A percentile compares a stretch with the other conserved stretches of the same genome.
These are phyloP conservation scores for Hibiscus syriacus DNA, from an alignment of 345 rosid genomes.

Conservation along the genomic window DNA sequence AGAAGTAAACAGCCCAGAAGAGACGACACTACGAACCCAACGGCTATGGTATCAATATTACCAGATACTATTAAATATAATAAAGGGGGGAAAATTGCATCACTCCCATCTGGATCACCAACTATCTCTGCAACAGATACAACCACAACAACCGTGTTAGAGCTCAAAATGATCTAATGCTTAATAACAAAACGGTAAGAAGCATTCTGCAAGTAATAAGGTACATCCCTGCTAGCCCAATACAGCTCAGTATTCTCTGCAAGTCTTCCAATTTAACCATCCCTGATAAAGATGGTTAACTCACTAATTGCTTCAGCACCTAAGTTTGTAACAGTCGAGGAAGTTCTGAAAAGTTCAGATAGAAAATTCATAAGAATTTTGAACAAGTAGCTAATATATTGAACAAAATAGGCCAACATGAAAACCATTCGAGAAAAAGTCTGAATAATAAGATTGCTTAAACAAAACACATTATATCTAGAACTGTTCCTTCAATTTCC, in stretches of 20 bases:
- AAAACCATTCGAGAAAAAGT: background rate
- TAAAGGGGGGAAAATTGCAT: background rate
- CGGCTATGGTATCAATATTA: background rate
- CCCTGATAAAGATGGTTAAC: conserved; percentile 65
- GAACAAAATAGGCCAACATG: background rate
- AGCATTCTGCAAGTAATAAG: conserved; percentile 9
- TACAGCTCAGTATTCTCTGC: conserved; percentile 77
- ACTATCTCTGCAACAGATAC: conserved; percentile 40
- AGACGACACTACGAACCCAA: background rate
- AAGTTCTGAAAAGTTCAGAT: conserved; percentile 44
- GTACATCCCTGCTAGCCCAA: conserved; percentile 50
- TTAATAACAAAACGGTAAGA: background rate
- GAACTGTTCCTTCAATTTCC: background rate
- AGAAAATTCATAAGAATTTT: background rate
- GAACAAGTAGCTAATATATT: background rate
- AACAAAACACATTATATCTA: background rate
- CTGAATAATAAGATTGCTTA: background rate
- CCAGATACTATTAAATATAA: background rate
- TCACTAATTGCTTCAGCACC: conserved; percentile 65
- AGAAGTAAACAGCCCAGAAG: too few relatives aligned
- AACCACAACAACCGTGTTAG: conserved; percentile 19
- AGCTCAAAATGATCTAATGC: conserved; percentile 2
- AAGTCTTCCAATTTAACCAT: conserved; percentile 80
- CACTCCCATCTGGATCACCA: conserved; percentile 77
- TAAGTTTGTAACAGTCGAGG: conserved; percentile 48